Conservation (phyloP, 371 early-diverging fungal species). For the Zopfochytrium polystomum region DNA sequence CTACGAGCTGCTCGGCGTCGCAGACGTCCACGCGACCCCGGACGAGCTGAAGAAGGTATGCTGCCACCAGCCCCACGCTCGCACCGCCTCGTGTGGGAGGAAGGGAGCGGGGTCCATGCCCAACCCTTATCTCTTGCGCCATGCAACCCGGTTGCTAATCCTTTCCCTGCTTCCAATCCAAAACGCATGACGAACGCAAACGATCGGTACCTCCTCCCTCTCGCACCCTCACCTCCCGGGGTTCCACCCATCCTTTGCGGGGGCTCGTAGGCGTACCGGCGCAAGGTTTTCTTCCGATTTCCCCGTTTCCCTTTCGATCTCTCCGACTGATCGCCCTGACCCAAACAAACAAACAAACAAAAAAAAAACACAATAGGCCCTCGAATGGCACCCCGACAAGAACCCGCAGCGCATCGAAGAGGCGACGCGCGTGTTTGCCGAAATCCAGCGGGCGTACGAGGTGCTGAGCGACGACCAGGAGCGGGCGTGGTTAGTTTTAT, state of each 20-base stretch:
- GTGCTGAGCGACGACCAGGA: slow-evolving; percentile 66
- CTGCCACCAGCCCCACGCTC: no score
- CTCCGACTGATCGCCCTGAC: neutral
- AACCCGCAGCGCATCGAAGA: slow-evolving; percentile 79
- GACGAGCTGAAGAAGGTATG: neutral
- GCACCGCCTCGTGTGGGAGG: no score
- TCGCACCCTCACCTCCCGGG: neutral
- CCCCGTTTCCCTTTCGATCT: neutral
- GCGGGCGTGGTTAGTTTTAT: slow-evolving; percentile 70
- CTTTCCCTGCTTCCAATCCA: neutral
- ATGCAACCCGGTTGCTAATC: neutral
- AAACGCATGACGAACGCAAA: neutral
- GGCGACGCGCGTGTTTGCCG: slow-evolving; percentile 79
- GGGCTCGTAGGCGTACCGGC: neutral
- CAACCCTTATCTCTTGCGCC: neutral
- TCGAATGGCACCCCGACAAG: slow-evolving; percentile 92
- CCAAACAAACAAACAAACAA: neutral
- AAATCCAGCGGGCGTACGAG: slow-evolving; percentile 89
- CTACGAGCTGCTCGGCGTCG: neutral
- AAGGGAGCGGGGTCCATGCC: neutral
- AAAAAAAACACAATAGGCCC: slow-evolving; percentile 44
- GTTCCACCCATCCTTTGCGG: neutral
- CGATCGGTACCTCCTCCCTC: neutral
- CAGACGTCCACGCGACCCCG: neutral
- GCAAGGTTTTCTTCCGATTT: neutral